Percentiles rank a stretch among this genome's conserved stretches.
phyloP scores from a whole-genome alignment of 257 asterid genomes.

The Pogostemon cablin region DNA sequence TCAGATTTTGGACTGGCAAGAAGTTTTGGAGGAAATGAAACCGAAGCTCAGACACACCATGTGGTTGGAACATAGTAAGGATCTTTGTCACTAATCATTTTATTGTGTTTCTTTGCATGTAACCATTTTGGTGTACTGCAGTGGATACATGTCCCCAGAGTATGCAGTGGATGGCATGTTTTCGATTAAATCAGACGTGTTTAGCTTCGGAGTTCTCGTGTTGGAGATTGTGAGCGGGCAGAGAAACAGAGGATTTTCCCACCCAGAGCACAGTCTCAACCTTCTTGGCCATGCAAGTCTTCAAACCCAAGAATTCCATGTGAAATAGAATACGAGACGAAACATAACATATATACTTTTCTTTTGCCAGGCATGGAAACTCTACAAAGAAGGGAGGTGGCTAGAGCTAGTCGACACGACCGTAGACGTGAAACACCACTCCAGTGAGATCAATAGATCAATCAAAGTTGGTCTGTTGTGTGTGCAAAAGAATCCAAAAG shows the following conservation, averaged over 20 bases:
- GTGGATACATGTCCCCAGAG: slow-evolving; percentile 41
- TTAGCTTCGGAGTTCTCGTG: slow-evolving; percentile 33
- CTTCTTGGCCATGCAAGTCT: slow-evolving; percentile 37
- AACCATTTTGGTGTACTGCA: not conserved
- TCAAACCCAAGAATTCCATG: too few relatives aligned
- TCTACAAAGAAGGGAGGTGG: slow-evolving; percentile 30
- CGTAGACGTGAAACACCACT: not conserved
- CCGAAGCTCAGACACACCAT: slow-evolving; percentile 30
- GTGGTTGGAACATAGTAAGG: slow-evolving; percentile 38
- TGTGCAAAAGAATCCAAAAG: slow-evolving; percentile 36
- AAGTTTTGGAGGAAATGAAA: slow-evolving; percentile 36
- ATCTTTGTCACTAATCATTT: not conserved
- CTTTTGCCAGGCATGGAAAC: slow-evolving; percentile 26
- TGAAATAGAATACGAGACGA: not conserved
- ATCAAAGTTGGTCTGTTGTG: slow-evolving; percentile 28
- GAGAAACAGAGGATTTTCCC: slow-evolving; percentile 34
- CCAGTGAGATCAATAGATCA: not conserved
- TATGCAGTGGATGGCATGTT: slow-evolving; percentile 35
- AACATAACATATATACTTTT: not conserved
- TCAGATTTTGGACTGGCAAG: slow-evolving; percentile 34
- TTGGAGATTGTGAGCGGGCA: slow-evolving; percentile 31
- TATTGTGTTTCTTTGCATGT: not conserved
- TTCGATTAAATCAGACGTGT: slow-evolving; percentile 34
- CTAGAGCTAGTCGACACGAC: slow-evolving; percentile 19
- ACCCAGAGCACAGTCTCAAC: slow-evolving; percentile 24